Percentiles rank a stretch among this genome's conserved stretches.
Evolutionary conservation across 495 filamentous ascomycete species (phyloP).

Genomic region (Chlorociboria aeruginascens): DNA sequence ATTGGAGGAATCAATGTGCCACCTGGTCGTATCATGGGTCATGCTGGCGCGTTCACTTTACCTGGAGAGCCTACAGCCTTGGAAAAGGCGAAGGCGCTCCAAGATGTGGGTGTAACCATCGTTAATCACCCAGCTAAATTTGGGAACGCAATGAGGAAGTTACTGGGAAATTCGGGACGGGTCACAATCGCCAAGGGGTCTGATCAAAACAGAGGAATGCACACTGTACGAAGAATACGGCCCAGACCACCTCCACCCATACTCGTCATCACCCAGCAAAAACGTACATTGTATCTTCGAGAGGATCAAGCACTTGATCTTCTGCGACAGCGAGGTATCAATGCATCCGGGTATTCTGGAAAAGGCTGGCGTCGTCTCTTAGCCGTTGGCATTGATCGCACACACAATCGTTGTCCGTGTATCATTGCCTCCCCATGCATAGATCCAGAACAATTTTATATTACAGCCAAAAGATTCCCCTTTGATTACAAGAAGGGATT

Average conservation of each 20-base stretch:
- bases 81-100: constrained; percentile 56
- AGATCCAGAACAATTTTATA: constrained; percentile 19
- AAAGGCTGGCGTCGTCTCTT: constrained; percentile 28
- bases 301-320: constrained; percentile 46
- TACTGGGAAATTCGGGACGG: constrained; percentile 28
- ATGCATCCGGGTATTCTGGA: constrained; percentile 32
- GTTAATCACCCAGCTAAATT: constrained; percentile 76
- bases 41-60: constrained; percentile 68
- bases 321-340: constrained; percentile 39
- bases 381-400: constrained; percentile 54
- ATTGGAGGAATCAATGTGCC: constrained; percentile 59
- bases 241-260: not conserved
- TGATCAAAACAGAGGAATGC: constrained; percentile 35
- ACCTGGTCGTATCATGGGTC: constrained; percentile 70
- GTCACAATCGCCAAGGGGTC: constrained; percentile 20
- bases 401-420: constrained; percentile 45
- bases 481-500: constrained; percentile 43
- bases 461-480: constrained; percentile 41
- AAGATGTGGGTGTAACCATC: constrained; percentile 59
- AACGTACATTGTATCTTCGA: constrained; percentile 46
- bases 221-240: constrained; percentile 29
- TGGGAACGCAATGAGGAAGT: constrained; percentile 53
- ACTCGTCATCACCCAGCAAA: constrained; percentile 23
- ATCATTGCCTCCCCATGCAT: constrained; percentile 48
- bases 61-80: constrained; percentile 53